Evolutionary conservation across 1,139 yeast genomes (phyloP), one percentile per base, ranked within the genome.

Genomic region (Candida tropicalis): DNA sequence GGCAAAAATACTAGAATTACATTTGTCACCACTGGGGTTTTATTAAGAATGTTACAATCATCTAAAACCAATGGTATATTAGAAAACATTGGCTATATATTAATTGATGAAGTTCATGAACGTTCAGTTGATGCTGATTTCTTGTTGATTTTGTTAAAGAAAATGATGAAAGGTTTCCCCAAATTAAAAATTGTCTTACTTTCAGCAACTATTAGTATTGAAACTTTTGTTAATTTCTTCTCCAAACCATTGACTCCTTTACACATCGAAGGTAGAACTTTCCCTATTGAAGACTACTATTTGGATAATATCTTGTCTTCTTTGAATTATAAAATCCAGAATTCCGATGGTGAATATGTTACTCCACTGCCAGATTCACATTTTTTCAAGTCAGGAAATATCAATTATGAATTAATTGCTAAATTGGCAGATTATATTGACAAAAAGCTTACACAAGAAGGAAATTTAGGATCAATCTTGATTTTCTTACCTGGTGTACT

Each of bases 61-160:
- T 60, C 59, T 38, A 52, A 66, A 43, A 42, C 57, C 4, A 38
- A 48, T 6, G 32, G 34, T 4, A 57, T 66, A 1, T 67, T 81
- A 38, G 73, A 89, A 44, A 73, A 77, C n/a, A 64, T 84, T 34
- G 79, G 79, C 13, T 88, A 85, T 54, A 76, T 91, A 20, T 82
- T 93, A 35, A 82, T 93, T 39, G 99, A 93, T 69, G 99, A 93
- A 65, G 98, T 93, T 11, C 99, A 93, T 59, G 99, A 93, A 64
- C 70, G 98, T 51, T 89, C 97, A 0, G 80, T 93, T 40, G 98
- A 93, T 56, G 82, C 95, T 48, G 98, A 93, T 62, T 82, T 91
- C 48, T 70, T 93, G 41, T 72, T 93, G 39, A 88, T 90, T 40
- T 75, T 91, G 41, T 69, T 93, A 50, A 89, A 88, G 56, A 75